Base-by-base conservation (phyloP, 192 early-diverging fungal genomes). In the Coemansia sp. region DNA sequence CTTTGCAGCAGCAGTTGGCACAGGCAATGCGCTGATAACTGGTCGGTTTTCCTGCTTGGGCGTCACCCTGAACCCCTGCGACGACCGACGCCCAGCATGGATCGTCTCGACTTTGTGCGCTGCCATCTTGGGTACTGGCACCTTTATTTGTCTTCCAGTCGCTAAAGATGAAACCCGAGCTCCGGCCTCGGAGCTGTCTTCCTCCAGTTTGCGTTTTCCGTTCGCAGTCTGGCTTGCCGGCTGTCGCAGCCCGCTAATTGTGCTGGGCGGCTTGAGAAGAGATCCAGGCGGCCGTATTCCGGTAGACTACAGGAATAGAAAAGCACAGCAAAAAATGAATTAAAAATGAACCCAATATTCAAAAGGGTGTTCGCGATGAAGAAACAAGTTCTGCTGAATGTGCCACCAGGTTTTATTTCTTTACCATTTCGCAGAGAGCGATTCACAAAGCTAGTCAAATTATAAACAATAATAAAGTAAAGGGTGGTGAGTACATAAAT, bases 21-120 rank as follows among this genome's bases (percentile, higher is more conserved):
- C 19, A 13, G 45, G 21, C 29, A 9, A 31, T 13, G 34, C 5
- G 46, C 10, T 23, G n/a, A 11, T 8, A n/a, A 51, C 26, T n/a
- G 68, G 15, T 3, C 19, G 38, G 27, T 39, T 38, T 21, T 41
- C 52, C 22, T 58, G 56, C 40, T 59, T 74, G 18, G 56, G 57
- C 13, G 70, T 38, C 31, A 74, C 70, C 17, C 48, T 67, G 52
- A 74, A 74, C 1, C 70, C 70, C 51, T 63, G 58, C 4, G 70
- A 66, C 7, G 70, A 74, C 21, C 70, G 56, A 13, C 70, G 49
- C 11, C 70, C 70, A 8, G 63, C 60, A 38, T 56, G 60, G 4
- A 74, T 60, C 3, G 51, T 67, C 21, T 55, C 59, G 17, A 21
- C 29, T 3, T 36, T 51, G 2, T 33, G 19, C 22, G 48, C 23